Conservation (phyloP, 352 stramenopile genomes). For the Phytophthora pinifolia region DNA sequence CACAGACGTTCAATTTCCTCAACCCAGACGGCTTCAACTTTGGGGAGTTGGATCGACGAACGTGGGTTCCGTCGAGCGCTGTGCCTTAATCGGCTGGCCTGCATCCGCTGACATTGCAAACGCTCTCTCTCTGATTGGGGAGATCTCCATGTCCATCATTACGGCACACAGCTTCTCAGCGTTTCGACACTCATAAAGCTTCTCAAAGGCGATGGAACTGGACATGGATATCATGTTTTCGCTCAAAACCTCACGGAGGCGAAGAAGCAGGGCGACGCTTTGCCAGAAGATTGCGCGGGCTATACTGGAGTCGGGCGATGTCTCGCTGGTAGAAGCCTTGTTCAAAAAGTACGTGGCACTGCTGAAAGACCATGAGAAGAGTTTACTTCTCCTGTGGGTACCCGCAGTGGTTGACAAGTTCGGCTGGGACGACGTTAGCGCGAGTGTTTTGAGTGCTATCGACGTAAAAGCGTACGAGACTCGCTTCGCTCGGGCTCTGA, state of each 20-base stretch:
- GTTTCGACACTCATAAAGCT: not conserved
- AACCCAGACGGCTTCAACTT: constrained; percentile 4
- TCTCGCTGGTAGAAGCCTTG: constrained; percentile 1
- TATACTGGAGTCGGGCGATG: not conserved
- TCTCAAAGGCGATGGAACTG: not conserved
- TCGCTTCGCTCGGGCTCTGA: constrained; percentile 5
- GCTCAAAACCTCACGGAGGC: not conserved
- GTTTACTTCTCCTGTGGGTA: constrained; percentile 2
- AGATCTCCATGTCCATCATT: not conserved
- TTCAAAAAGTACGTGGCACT: constrained; percentile 5
- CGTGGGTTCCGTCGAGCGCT: not conserved
- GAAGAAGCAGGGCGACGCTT: not conserved
- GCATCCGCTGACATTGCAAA: constrained; percentile 7
- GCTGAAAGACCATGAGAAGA: constrained; percentile 6
- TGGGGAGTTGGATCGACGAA: constrained; percentile 2
- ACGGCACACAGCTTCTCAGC: constrained; percentile 1
- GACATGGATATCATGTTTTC: not conserved
- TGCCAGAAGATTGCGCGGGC: constrained; percentile 8
- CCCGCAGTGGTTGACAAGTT: constrained; percentile 1
- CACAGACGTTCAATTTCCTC: constrained; percentile 3
- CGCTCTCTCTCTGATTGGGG: constrained; percentile 7
- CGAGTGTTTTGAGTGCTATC: not conserved
- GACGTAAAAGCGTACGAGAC: constrained; percentile 1
- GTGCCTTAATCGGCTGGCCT: constrained; percentile 11
- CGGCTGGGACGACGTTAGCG: not conserved